Evolutionary conservation across 345 rosid species (phyloP).

Genomic region (Raphanus raphanistrum): DNA sequence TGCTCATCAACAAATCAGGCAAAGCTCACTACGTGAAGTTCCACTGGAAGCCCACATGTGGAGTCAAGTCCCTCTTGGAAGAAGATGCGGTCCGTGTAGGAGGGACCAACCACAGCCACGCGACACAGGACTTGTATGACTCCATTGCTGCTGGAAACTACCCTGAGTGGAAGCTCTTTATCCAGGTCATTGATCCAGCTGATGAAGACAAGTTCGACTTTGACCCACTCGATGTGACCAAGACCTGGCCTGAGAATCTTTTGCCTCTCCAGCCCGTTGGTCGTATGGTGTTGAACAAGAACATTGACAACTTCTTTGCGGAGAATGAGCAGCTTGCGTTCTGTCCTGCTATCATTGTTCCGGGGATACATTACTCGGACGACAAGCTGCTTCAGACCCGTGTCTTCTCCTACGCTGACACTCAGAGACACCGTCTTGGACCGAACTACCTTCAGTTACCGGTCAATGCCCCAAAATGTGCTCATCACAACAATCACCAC

Average conservation of each 20-base stretch:
- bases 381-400: conserved; percentile 94
- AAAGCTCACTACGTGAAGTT: conserved; percentile 82
- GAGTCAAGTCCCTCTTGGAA: conserved; percentile 80
- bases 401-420: conserved; percentile 82
- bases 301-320: conserved; percentile 93
- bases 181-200: conserved; percentile 87
- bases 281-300: conserved; percentile 93
- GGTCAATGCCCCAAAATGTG: conserved; percentile 90
- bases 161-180: conserved; percentile 93
- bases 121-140: conserved; percentile 88
- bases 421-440: conserved; percentile 98
- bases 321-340: conserved; percentile 98
- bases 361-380: conserved; percentile 86
- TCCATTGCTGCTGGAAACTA: conserved; percentile 94
- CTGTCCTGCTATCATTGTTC: conserved; percentile 87
- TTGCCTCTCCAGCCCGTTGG: conserved; percentile 95
- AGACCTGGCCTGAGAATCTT: conserved; percentile 97
- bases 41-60: conserved; percentile 98
- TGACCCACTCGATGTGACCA: conserved; percentile 96
- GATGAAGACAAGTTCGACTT: conserved; percentile 82
- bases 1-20: conserved; percentile 80
- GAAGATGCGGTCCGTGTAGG: conserved; percentile 88
- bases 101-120: conserved; percentile 96
- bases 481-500: conserved; percentile 94
- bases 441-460: conserved; percentile 98